phyloP scores from a whole-genome alignment of 2,329 filamentous ascomycete species.

The Neopestalotiopsis sp. region DNA sequence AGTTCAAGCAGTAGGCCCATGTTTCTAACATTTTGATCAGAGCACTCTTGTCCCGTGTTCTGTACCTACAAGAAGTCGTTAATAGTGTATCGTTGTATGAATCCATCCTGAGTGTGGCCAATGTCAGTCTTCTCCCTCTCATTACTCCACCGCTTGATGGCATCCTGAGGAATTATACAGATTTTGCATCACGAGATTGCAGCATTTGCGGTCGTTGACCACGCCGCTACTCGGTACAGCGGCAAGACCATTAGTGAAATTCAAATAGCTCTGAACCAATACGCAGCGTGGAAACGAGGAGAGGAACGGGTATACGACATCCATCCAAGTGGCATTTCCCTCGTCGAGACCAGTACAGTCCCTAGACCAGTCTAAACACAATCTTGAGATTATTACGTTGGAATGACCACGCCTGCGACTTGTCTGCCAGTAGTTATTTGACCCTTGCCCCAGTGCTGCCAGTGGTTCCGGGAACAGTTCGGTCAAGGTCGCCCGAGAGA shows the following conservation, averaged over 20 bases:
- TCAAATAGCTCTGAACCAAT: not conserved
- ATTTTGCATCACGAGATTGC: not conserved
- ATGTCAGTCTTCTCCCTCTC: too few relatives aligned
- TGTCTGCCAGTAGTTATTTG: not conserved
- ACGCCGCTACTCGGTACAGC: not conserved
- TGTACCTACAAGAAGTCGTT: too few relatives aligned
- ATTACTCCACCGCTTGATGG: slow-evolving; percentile 19
- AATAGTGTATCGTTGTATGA: too few relatives aligned
- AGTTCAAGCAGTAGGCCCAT: too few relatives aligned
- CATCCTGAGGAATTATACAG: not conserved
- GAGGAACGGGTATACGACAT: not conserved
- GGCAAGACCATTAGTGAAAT: not conserved
- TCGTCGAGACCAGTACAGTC: not conserved
- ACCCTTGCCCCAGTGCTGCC: not conserved
- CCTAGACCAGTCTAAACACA: not conserved
- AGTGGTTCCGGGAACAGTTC: not conserved
- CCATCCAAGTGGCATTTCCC: not conserved
- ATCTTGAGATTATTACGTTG: not conserved
- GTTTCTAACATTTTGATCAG: too few relatives aligned
- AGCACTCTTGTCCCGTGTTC: too few relatives aligned
- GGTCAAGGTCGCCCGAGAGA: not conserved
- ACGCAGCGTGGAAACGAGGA: not conserved
- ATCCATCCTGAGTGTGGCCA: too few relatives aligned
- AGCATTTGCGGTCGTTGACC: not conserved
- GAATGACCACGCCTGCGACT: not conserved